phyloP scores from a whole-genome alignment of 2,329 filamentous ascomycete species.

The Exutisphaerella laricina region DNA sequence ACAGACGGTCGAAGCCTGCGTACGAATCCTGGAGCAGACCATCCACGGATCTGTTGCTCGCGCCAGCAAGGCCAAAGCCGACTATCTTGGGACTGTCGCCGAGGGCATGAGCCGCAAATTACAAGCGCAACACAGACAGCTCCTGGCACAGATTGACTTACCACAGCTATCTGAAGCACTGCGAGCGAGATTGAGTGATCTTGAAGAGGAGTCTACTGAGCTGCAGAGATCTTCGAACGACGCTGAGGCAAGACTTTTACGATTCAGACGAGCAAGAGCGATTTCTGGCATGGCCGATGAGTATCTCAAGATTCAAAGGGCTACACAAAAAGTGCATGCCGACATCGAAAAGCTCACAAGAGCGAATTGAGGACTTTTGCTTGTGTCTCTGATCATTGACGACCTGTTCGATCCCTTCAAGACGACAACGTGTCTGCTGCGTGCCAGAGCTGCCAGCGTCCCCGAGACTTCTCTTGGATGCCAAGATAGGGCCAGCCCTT shows the following conservation, averaged over 20 bases:
- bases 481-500: not conserved
- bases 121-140: slow-evolving; percentile 25
- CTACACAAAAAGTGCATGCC: slow-evolving; percentile 26
- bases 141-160: slow-evolving; percentile 23
- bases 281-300: slow-evolving; percentile 38
- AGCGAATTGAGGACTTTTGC: too few species aligned
- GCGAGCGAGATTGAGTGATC: slow-evolving; percentile 28
- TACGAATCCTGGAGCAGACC: slow-evolving; percentile 44
- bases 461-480: not conserved
- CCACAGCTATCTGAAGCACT: slow-evolving; percentile 28
- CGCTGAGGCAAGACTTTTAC: slow-evolving; percentile 32
- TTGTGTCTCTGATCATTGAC: too few species aligned
- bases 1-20: slow-evolving; percentile 34
- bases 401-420: too few species aligned
- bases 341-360: slow-evolving; percentile 32
- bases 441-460: not conserved
- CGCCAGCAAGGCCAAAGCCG: slow-evolving; percentile 38
- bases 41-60: slow-evolving; percentile 43
- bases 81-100: slow-evolving; percentile 40
- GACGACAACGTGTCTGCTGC: not conserved
- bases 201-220: slow-evolving; percentile 29
- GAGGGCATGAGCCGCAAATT: slow-evolving; percentile 40
- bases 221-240: slow-evolving; percentile 32
- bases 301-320: slow-evolving; percentile 32
- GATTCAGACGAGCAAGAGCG: slow-evolving; percentile 36